Conservation (phyloP, 768 basidiomycete species). For the Amanita inopinata region DNA sequence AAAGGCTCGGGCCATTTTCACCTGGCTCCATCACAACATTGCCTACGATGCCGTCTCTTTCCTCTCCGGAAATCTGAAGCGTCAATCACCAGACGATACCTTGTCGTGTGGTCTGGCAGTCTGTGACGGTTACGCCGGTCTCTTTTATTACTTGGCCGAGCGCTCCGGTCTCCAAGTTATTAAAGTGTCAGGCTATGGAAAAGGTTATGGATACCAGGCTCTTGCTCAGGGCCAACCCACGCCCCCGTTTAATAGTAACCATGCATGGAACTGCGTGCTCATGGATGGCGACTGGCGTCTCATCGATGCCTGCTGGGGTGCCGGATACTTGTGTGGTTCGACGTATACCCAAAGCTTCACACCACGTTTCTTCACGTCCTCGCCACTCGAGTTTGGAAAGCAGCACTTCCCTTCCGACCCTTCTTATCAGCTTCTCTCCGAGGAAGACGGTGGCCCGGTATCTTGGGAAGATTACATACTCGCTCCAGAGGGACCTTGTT, state of each 20-base stretch:
- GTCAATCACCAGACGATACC: conserved; percentile 27
- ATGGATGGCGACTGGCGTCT: conserved; percentile 37
- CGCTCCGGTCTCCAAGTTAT: conserved; percentile 28
- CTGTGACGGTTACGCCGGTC: conserved; percentile 39
- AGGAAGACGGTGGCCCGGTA: conserved; percentile 27
- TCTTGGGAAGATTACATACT: conserved; percentile 38
- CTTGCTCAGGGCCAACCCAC: conserved; percentile 22
- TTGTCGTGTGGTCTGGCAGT: conserved; percentile 35
- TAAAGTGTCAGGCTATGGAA: conserved; percentile 36
- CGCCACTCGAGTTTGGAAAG: conserved; percentile 31
- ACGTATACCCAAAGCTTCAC: conserved; percentile 26
- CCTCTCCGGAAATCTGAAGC: conserved; percentile 30
- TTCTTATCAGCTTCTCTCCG: conserved; percentile 30
- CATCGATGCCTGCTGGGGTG: conserved; percentile 40
- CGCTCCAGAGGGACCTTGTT: conserved; percentile 26
- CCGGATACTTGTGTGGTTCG: conserved; percentile 29
- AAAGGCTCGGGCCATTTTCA: conserved; percentile 36
- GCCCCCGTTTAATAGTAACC: conserved; percentile 29
- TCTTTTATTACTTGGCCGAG: conserved; percentile 31
- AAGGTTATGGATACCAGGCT: conserved; percentile 32
- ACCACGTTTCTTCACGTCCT: conserved; percentile 32
- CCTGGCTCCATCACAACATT: conserved; percentile 39
- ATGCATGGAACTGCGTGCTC: conserved; percentile 39
- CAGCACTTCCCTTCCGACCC: conserved; percentile 36
- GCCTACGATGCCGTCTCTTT: conserved; percentile 33